Percentiles rank a stretch among this genome's conserved stretches.
Evolutionary conservation across 306 rosid genomes (phyloP).

Genomic region (Acacia acuminata): DNA sequence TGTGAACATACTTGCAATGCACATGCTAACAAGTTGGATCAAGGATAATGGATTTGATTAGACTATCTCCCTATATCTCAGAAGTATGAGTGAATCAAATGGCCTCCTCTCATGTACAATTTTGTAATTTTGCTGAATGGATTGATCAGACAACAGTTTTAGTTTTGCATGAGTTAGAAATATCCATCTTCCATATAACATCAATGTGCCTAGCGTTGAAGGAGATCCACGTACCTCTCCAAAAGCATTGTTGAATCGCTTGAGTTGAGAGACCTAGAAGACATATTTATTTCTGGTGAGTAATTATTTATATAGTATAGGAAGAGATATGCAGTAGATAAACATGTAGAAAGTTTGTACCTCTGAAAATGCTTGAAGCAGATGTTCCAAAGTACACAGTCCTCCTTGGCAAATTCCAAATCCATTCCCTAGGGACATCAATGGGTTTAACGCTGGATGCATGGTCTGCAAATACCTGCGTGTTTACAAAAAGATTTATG

Average conservation of each 20-base stretch:
- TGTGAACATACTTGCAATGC: neutral
- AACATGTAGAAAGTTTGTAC: constrained; percentile 36
- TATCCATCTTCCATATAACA: constrained; percentile 13
- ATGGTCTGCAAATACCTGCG: constrained; percentile 87
- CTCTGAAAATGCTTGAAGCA: constrained; percentile 70
- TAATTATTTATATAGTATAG: constrained; percentile 24
- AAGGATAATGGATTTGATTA: no score
- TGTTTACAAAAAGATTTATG: constrained; percentile 31
- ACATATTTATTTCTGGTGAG: constrained; percentile 34
- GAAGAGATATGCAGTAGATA: constrained; percentile 31
- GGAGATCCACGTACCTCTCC: constrained; percentile 78
- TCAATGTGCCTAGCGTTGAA: constrained; percentile 13
- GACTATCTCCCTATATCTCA: neutral
- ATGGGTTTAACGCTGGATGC: constrained; percentile 71
- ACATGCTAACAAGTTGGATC: neutral
- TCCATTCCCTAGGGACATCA: constrained; percentile 77
- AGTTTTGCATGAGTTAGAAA: neutral
- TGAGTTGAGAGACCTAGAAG: constrained; percentile 73
- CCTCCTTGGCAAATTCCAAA: constrained; percentile 90
- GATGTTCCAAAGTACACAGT: constrained; percentile 90
- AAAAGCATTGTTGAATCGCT: constrained; percentile 88
- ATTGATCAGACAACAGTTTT: neutral
- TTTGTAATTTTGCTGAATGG: neutral
- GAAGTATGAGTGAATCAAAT: neutral
- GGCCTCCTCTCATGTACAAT: neutral